Conservation (phyloP, 2,329 filamentous ascomycete genomes). For the Hypoxylon sp. region DNA sequence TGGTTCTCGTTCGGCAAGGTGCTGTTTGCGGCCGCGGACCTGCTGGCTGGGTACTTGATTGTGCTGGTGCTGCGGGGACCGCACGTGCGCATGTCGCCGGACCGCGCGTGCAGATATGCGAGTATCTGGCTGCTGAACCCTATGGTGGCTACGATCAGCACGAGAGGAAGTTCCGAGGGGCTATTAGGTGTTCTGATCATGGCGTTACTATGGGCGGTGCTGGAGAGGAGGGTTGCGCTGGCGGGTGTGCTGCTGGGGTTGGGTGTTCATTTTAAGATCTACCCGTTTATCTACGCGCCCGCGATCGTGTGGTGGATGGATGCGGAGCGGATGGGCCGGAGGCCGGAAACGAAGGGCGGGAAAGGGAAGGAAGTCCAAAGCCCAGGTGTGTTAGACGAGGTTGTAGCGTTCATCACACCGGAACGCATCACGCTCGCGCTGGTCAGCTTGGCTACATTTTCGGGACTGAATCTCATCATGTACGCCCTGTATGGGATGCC, state of each 20-base stretch:
- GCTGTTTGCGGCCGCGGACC: conserved; percentile 86
- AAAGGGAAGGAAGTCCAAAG: conserved; percentile 8
- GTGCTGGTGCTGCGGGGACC: conserved; percentile 58
- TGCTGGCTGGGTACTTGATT: conserved; percentile 81
- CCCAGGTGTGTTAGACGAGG: conserved; percentile 47
- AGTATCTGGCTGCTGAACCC: conserved; percentile 96
- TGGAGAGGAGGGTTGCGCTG: conserved; percentile 72
- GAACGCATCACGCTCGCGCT: conserved; percentile 71
- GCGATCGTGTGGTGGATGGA: conserved; percentile 88
- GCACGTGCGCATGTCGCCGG: conserved; percentile 62
- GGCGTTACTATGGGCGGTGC: conserved; percentile 85
- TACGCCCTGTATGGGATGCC: conserved; percentile 82
- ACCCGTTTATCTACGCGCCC: conserved; percentile 94
- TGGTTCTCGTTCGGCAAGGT: conserved; percentile 91
- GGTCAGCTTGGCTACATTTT: conserved; percentile 80
- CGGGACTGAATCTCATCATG: conserved; percentile 82
- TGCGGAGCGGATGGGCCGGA: conserved; percentile 60
- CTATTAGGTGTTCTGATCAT: conserved; percentile 88
- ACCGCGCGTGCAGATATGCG: conserved; percentile 79
- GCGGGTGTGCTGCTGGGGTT: conserved; percentile 85
- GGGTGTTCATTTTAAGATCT: conserved; percentile 97
- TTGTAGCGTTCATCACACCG: conserved; percentile 65
- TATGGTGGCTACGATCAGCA: conserved; percentile 98
- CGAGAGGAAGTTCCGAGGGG: conserved; percentile 93
- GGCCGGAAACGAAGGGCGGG: conserved; percentile 10